Evolutionary conservation across 2,329 filamentous ascomycete genomes (phyloP).

Genomic region (Curvularia sp.): DNA sequence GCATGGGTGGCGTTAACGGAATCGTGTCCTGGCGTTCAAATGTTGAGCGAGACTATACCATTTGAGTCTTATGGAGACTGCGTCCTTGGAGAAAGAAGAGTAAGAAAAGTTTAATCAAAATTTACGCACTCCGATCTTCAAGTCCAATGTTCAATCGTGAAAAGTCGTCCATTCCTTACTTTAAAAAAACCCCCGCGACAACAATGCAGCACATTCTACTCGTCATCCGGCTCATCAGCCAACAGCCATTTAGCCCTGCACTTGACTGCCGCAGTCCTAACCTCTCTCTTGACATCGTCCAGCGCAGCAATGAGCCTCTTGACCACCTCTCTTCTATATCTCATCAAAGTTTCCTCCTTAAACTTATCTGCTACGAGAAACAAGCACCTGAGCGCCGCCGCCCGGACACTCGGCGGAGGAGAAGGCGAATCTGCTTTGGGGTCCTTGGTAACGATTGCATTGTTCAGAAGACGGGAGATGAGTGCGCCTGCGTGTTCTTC

Average conservation of each 20-base stretch:
- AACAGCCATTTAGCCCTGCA: constrained; percentile 67
- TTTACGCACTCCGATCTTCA: background rate
- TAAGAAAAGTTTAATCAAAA: background rate
- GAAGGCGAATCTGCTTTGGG: constrained; percentile 14
- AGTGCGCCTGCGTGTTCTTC: constrained; percentile 66
- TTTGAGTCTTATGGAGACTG: constrained; percentile 8
- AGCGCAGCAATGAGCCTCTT: constrained; percentile 62
- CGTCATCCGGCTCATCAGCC: constrained; percentile 65
- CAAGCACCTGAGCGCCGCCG: constrained; percentile 58
- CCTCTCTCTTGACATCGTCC: constrained; percentile 69
- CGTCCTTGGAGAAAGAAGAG: background rate
- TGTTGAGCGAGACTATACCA: constrained; percentile 32
- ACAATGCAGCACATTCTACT: constrained; percentile 17
- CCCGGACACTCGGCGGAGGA: constrained; percentile 54
- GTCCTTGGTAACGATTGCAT: constrained; percentile 34
- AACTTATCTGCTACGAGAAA: constrained; percentile 57
- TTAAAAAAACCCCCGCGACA: background rate
- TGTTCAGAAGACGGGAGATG: constrained; percentile 63
- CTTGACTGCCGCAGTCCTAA: constrained; percentile 68
- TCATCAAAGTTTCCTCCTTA: constrained; percentile 61
- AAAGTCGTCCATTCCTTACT: constrained; percentile 3
- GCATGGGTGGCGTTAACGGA: constrained; percentile 45
- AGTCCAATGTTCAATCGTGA: constrained; percentile 4
- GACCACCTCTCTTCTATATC: constrained; percentile 64
- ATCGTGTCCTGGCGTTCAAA: constrained; percentile 25